Conservation (phyloP, 768 basidiomycete genomes). For the Leucocoprinus sp. region DNA sequence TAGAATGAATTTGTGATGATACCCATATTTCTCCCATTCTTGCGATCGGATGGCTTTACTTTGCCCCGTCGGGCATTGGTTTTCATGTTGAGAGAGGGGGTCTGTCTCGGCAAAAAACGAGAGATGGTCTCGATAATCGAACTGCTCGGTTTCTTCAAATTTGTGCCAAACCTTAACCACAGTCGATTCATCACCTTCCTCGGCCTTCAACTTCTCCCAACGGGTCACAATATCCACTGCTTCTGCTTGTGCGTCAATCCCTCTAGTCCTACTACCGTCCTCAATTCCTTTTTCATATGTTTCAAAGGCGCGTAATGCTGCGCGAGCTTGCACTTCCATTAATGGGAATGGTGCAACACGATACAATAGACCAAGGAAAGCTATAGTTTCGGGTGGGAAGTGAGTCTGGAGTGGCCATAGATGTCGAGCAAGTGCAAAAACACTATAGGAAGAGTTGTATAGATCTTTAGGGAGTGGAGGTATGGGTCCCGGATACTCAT, state of each 20-base stretch:
- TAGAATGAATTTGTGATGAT: constrained; percentile 36
- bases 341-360: constrained; percentile 68
- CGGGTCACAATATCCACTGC: constrained; percentile 40
- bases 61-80: neutral
- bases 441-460: constrained; percentile 54
- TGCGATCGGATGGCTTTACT: constrained; percentile 24
- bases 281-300: constrained; percentile 28
- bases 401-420: constrained; percentile 51
- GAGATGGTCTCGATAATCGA: constrained; percentile 57
- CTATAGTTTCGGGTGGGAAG: constrained; percentile 43
- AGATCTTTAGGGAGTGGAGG: constrained; percentile 43
- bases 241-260: constrained; percentile 25
- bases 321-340: constrained; percentile 70
- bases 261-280: neutral
- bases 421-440: constrained; percentile 68
- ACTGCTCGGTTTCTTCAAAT: constrained; percentile 47
- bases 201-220: constrained; percentile 31
- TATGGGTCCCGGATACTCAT: constrained; percentile 34
- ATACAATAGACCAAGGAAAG: constrained; percentile 56
- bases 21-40: constrained; percentile 55
- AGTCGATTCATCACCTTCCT: constrained; percentile 7
- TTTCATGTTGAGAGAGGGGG: constrained; percentile 11
- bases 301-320: constrained; percentile 46
- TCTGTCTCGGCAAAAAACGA: constrained; percentile 34
- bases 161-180: constrained; percentile 53